Conservation (phyloP, 352 stramenopile species). For the Elongisporangium undulatum region DNA sequence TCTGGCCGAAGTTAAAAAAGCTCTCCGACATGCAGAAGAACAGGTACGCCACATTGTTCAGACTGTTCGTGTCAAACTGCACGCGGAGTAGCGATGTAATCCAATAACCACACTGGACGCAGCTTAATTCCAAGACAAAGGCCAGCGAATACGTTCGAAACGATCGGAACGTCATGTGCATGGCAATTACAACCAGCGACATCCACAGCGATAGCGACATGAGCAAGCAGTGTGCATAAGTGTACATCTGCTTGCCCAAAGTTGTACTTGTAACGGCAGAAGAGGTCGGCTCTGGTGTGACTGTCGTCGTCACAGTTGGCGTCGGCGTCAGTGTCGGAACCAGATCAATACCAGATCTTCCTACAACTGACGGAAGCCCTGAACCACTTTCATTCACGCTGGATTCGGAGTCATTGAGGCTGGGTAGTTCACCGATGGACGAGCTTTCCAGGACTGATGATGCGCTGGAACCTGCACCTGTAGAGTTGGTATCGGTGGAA, state of each 20-base stretch:
- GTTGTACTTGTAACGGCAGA: conserved; percentile 6
- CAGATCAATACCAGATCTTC: background rate
- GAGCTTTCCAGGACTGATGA: conserved; percentile 4
- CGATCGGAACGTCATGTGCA: conserved; percentile 68
- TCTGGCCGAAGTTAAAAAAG: conserved; percentile 77
- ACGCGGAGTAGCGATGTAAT: conserved; percentile 62
- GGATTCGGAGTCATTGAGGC: background rate
- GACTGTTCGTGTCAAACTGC: conserved; percentile 33
- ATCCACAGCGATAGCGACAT: conserved; percentile 77
- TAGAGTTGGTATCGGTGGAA: background rate
- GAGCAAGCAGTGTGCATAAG: conserved; percentile 67
- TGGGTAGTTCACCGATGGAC: background rate
- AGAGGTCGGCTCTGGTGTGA: background rate
- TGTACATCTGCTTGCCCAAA: conserved; percentile 33
- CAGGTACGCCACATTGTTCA: conserved; percentile 47
- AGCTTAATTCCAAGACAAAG: conserved; percentile 63
- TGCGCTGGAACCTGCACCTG: background rate
- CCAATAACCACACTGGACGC: conserved; percentile 68
- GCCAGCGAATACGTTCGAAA: conserved; percentile 73
- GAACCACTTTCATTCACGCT: background rate
- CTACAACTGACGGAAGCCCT: background rate
- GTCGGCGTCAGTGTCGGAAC: background rate
- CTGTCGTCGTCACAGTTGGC: background rate
- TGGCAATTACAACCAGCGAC: conserved; percentile 68
- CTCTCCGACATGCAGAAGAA: conserved; percentile 69